These are phyloP conservation scores for Beauveria pseudobassiana DNA, from an alignment of 2,329 filamentous ascomycete genomes.

Conservation along the genomic window DNA sequence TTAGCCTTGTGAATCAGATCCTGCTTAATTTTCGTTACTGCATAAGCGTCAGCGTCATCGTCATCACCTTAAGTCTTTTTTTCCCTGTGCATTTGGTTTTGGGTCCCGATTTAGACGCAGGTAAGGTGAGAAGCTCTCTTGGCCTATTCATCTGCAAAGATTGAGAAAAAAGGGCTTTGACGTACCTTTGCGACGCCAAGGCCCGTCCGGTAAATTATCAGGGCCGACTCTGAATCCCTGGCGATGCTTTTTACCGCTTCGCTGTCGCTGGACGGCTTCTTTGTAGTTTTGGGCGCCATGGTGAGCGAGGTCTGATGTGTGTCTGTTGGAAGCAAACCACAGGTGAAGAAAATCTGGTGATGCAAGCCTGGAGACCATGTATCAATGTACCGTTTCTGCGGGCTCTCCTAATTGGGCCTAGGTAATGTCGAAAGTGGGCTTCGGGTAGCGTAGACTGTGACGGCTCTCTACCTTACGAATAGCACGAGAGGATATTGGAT, in stretches of 20 bases:
- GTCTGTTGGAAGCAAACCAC: neutral
- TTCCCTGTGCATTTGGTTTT: neutral
- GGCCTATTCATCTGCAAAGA: neutral
- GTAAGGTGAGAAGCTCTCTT: neutral
- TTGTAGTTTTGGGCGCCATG: slow-evolving; percentile 28
- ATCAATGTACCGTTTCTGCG: neutral
- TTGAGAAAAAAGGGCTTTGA: neutral
- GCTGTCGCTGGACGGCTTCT: slow-evolving; percentile 26
- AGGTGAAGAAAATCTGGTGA: neutral
- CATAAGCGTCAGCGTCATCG: neutral
- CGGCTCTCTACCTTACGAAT: neutral
- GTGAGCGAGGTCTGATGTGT: slow-evolving; percentile 1
- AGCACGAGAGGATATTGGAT: neutral
- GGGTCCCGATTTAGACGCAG: neutral
- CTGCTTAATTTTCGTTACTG: slow-evolving; percentile 83
- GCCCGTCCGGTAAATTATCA: slow-evolving; percentile 83
- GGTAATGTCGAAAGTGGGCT: neutral
- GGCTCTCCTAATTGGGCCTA: neutral
- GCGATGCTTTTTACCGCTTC: slow-evolving; percentile 42
- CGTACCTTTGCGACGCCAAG: slow-evolving; percentile 69
- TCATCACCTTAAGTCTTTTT: neutral
- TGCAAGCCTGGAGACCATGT: neutral
- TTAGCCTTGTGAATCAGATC: slow-evolving; percentile 88
- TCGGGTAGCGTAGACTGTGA: neutral
- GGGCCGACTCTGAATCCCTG: slow-evolving; percentile 84